Percentiles rank a stretch among this genome's conserved stretches.
Conservation (phyloP, 73 alveolate species). For the Stentor roeselii region DNA sequence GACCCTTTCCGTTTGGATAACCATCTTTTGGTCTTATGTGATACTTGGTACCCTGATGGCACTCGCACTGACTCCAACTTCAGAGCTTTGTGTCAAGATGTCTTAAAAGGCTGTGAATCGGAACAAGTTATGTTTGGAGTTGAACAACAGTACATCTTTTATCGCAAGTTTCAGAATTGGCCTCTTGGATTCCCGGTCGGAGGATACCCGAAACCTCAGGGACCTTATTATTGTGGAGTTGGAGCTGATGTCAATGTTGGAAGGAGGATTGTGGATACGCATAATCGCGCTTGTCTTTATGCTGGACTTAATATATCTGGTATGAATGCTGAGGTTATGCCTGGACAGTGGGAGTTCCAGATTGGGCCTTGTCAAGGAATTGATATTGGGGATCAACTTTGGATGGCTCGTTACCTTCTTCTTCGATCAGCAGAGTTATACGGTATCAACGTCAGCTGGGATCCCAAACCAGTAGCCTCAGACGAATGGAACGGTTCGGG, state of each 20-base stretch:
- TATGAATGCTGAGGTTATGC: constrained; percentile 86
- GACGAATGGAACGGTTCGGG: constrained; percentile 90
- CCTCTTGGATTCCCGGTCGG: constrained; percentile 73
- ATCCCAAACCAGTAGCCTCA: constrained; percentile 57
- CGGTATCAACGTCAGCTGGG: constrained; percentile 39
- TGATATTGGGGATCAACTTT: constrained; percentile 82
- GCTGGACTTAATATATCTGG: constrained; percentile 88
- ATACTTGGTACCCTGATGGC: constrained; percentile 74
- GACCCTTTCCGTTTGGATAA: constrained; percentile 89
- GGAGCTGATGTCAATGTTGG: constrained; percentile 76
- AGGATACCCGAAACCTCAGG: constrained; percentile 87
- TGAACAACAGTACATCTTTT: constrained; percentile 90
- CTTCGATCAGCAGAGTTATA: constrained; percentile 54
- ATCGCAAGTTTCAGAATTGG: constrained; percentile 27
- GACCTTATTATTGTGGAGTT: constrained; percentile 90
- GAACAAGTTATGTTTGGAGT: constrained; percentile 92
- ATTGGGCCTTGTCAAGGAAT: constrained; percentile 86
- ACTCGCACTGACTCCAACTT: constrained; percentile 88
- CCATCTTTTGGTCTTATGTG: constrained; percentile 79
- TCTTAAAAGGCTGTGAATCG: constrained; percentile 54
- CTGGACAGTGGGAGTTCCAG: constrained; percentile 84
- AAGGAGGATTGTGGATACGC: constrained; percentile 81
- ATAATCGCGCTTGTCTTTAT: constrained; percentile 77
- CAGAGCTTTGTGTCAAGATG: constrained; percentile 53
- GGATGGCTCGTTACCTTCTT: constrained; percentile 79